Evolutionary conservation across 495 filamentous ascomycete genomes (phyloP).

Genomic region (Daldinia loculata): DNA sequence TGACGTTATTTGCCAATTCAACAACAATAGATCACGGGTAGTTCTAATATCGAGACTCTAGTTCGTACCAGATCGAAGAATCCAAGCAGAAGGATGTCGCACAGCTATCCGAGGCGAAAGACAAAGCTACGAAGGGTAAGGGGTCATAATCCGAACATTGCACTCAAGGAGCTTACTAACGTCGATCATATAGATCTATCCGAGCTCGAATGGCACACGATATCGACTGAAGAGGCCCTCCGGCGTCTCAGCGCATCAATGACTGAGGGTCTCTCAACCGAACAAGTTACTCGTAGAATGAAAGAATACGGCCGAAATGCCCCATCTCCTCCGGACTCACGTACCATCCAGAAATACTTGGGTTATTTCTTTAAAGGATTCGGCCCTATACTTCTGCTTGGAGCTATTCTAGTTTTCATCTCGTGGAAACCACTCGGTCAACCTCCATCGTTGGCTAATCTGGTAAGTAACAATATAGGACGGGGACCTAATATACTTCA

Average conservation of each 20-base stretch:
- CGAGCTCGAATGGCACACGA: conserved; percentile 64
- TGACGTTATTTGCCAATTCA: not conserved
- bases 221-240: conserved; percentile 63
- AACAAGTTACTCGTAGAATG: conserved; percentile 57
- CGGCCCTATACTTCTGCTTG: conserved; percentile 69
- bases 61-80: conserved; percentile 63
- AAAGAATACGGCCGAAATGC: conserved; percentile 69
- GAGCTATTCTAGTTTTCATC: conserved; percentile 70
- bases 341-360: conserved; percentile 63
- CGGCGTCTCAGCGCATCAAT: conserved; percentile 61
- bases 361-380: conserved; percentile 79
- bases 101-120: conserved; percentile 49
- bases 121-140: conserved; percentile 54
- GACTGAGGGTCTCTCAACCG: conserved; percentile 59
- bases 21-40: not conserved
- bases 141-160: conserved; percentile 9
- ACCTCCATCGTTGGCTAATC: conserved; percentile 69
- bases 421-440: conserved; percentile 75
- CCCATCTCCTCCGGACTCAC: conserved; percentile 66
- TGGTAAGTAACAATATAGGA: conserved; percentile 43
- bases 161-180: conserved; percentile 22
- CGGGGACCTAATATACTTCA: not conserved
- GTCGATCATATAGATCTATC: conserved; percentile 48
- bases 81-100: conserved; percentile 52
- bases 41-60: conserved; percentile 27